Conservation (phyloP, 768 basidiomycete species). For the Lyophyllum shimeji region DNA sequence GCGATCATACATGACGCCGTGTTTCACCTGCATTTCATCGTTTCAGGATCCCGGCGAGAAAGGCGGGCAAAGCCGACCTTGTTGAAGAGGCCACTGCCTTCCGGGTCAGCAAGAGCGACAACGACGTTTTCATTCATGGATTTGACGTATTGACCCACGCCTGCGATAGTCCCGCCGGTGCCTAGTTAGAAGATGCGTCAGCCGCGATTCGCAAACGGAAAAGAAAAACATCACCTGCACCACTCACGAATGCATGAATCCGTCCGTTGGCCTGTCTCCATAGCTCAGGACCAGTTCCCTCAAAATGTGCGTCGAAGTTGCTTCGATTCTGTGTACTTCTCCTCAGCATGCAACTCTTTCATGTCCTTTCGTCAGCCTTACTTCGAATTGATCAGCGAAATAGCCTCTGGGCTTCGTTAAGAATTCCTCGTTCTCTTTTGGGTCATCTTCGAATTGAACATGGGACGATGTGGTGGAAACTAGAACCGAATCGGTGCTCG, state of each 20-base stretch:
- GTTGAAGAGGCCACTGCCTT: slow-evolving; percentile 94
- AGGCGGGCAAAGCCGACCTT: slow-evolving; percentile 49
- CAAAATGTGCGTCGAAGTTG: slow-evolving; percentile 87
- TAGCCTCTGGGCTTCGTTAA: slow-evolving; percentile 68
- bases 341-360: background rate
- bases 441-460: slow-evolving; percentile 35
- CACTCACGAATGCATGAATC: slow-evolving; percentile 84
- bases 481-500: slow-evolving; percentile 48
- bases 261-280: slow-evolving; percentile 88
- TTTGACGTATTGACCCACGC: slow-evolving; percentile 79
- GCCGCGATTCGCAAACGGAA: background rate
- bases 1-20: slow-evolving; percentile 93
- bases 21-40: slow-evolving; percentile 57
- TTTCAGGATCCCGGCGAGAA: background rate
- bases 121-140: slow-evolving; percentile 62
- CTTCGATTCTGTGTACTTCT: slow-evolving; percentile 62
- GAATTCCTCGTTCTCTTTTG: slow-evolving; percentile 40
- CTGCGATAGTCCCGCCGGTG: slow-evolving; percentile 96
- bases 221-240: slow-evolving; percentile 60
- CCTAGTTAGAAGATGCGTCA: slow-evolving; percentile 41
- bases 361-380: slow-evolving; percentile 9
- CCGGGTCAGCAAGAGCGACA: slow-evolving; percentile 85
- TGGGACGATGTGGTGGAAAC: slow-evolving; percentile 50
- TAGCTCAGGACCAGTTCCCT: slow-evolving; percentile 93
- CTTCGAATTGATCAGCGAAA: slow-evolving; percentile 97